These are phyloP conservation scores for Dalechampia spathulata DNA, from an alignment of 441 rosid genomes.

Conservation along the genomic window DNA sequence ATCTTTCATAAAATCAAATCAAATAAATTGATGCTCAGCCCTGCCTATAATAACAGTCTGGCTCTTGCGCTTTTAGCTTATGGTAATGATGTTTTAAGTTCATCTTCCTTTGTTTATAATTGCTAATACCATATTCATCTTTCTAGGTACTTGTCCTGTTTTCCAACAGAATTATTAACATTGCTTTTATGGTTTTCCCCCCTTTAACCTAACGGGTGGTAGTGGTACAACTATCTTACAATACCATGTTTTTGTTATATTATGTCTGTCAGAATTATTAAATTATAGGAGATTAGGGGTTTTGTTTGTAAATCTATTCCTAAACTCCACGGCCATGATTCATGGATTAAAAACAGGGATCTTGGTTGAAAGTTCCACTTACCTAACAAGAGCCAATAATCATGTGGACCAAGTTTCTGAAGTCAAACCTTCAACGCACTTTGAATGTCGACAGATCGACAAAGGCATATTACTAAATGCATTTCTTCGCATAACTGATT, in stretches of 20 bases:
- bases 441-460: neutral
- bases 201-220: too few species aligned
- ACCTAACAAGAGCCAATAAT: slow-evolving; percentile 7
- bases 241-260: slow-evolving; percentile 13
- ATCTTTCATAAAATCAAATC: too few species aligned
- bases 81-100: neutral
- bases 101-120: neutral
- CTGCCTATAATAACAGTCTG: neutral
- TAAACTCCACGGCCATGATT: neutral
- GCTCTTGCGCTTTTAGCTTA: neutral
- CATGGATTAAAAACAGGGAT: neutral
- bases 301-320: neutral
- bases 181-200: neutral
- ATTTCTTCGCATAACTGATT: too few species aligned
- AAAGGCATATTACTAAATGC: neutral
- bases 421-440: neutral
- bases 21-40: too few species aligned
- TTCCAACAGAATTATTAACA: neutral
- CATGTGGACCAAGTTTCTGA: slow-evolving; percentile 2
- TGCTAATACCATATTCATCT: neutral
- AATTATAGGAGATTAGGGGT: neutral
- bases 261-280: slow-evolving; percentile 6
- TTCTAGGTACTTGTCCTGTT: neutral
- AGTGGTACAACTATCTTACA: slow-evolving; percentile 10
- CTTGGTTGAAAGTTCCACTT: neutral